phyloP scores from a whole-genome alignment of 306 rosid species.

The Hippophae tibetana region DNA sequence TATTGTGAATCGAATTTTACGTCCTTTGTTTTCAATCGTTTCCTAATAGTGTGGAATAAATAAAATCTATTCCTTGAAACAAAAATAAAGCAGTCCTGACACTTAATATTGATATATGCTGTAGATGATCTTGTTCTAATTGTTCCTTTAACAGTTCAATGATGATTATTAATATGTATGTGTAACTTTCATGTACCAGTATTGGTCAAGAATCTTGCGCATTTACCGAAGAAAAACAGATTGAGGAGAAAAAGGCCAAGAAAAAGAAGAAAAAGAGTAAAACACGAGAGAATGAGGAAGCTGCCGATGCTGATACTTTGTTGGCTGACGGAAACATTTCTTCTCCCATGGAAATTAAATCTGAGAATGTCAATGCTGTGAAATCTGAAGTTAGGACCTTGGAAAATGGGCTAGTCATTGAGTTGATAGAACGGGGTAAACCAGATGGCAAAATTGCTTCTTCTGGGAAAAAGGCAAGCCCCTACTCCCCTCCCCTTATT shows the following conservation, averaged over 20 bases:
- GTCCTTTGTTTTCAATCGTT: too few species aligned
- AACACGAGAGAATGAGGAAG: constrained; percentile 29
- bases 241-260: constrained; percentile 35
- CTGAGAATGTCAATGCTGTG: constrained; percentile 8
- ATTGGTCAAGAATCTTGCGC: too few species aligned
- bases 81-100: too few species aligned
- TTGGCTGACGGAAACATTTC: constrained; percentile 19
- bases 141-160: too few species aligned
- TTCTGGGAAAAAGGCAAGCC: constrained; percentile 50
- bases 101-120: too few species aligned
- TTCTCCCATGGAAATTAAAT: constrained; percentile 18
- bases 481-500: too few species aligned
- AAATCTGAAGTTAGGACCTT: constrained; percentile 39
- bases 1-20: too few species aligned
- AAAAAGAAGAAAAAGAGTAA: constrained; percentile 27
- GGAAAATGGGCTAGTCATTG: constrained; percentile 44
- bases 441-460: constrained; percentile 58
- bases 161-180: too few species aligned
- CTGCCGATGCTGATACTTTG: constrained; percentile 17
- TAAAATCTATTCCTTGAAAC: too few species aligned
- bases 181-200: too few species aligned
- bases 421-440: constrained; percentile 52
- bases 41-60: too few species aligned
- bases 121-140: too few species aligned
- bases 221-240: constrained; percentile 24